Conservation (phyloP, 148 eudicot species). For the Drosera capensis region DNA sequence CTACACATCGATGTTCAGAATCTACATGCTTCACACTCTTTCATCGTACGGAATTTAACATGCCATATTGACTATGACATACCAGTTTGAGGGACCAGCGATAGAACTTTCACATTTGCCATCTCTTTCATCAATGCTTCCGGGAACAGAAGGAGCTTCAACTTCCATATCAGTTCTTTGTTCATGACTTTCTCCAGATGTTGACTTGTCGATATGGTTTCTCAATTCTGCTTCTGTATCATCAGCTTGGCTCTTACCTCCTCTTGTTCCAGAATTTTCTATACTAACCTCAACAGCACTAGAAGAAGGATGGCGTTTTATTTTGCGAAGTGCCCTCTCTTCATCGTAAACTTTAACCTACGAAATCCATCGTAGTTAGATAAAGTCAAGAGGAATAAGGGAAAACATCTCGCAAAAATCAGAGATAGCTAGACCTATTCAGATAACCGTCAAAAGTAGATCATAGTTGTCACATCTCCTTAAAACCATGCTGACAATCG, state of each 20-base stretch:
- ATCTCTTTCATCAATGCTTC: constrained; percentile 17
- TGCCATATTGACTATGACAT: background rate
- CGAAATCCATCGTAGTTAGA: background rate
- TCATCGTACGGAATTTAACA: background rate
- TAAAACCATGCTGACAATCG: too few species aligned
- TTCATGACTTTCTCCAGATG: background rate
- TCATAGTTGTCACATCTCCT: too few species aligned
- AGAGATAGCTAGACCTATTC: background rate
- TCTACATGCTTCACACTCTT: too few species aligned
- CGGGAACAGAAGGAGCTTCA: background rate
- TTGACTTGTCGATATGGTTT: background rate
- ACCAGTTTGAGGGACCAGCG: constrained; percentile 59
- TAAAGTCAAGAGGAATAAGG: background rate
- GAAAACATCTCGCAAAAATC: background rate
- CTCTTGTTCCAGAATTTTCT: constrained; percentile 5
- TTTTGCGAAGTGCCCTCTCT: constrained; percentile 39
- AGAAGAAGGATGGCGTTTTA: constrained; percentile 38
- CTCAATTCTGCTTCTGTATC: background rate
- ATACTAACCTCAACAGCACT: constrained; percentile 16
- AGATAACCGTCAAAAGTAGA: too few species aligned
- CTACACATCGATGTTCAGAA: too few species aligned
- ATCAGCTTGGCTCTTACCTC: background rate
- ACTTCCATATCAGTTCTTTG: constrained; percentile 4
- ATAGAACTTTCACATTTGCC: constrained; percentile 17
- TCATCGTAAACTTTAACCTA: constrained; percentile 61